These are phyloP conservation scores for Parachlorella kessleri DNA, from an alignment of 139 green algal genomes.

Conservation along the genomic window DNA sequence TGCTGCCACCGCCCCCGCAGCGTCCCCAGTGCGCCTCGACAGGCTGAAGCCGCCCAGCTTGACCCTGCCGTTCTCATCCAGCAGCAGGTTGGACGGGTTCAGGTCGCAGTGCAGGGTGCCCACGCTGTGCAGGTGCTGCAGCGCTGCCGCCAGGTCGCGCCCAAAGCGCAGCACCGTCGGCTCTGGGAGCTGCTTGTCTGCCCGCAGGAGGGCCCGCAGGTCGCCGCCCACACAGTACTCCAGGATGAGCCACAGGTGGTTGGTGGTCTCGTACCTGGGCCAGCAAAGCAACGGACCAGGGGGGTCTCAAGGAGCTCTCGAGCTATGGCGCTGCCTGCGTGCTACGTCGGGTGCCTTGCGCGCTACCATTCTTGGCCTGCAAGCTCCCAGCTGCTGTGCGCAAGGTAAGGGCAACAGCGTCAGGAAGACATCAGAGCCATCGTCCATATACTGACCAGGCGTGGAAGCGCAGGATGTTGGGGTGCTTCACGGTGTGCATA, in stretches of 20 bases:
- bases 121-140: constrained; percentile 83
- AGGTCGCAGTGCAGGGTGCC: constrained; percentile 88
- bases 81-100: constrained; percentile 93
- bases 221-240: constrained; percentile 97
- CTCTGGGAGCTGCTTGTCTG: constrained; percentile 88
- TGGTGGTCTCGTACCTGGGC: constrained; percentile 90
- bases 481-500: constrained; percentile 88
- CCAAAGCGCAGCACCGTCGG: constrained; percentile 86
- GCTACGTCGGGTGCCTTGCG: too few species aligned
- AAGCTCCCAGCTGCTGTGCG: too few species aligned
- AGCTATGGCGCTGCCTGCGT: too few species aligned
- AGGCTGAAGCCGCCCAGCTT: constrained; percentile 97
- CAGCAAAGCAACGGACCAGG: too few species aligned
- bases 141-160: constrained; percentile 70
- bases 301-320: too few species aligned
- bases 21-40: constrained; percentile 35
- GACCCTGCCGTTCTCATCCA: constrained; percentile 92
- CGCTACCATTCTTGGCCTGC: too few species aligned
- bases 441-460: constrained; percentile 73
- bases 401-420: too few species aligned
- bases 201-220: constrained; percentile 82
- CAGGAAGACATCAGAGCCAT: too few species aligned
- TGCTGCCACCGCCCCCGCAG: too few species aligned
- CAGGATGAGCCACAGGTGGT: constrained; percentile 98
- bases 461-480: constrained; percentile 92